Base-by-base conservation (phyloP, 805 yeast species). In the Pichia heedii region DNA sequence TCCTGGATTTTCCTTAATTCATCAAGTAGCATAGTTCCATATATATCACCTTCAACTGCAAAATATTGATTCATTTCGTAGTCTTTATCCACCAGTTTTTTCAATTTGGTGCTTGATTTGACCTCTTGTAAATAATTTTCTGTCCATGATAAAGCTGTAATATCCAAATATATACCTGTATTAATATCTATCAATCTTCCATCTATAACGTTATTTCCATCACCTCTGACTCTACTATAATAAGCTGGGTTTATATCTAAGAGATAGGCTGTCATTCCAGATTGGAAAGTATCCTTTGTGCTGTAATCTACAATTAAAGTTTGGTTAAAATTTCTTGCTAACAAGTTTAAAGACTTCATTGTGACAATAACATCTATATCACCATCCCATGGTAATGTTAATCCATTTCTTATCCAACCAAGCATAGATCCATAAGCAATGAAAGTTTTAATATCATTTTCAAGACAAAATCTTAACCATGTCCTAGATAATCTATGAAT, bases 351-450 rank as follows among this genome's bases (percentile, higher is more conserved):
- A 32, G 73, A 71, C 2, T 49, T 53, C 46, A 73, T 70, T 1
- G 82, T 72, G 54, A 78, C 61, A 52, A 77, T 81, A n/a, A 76
- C 80, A 60, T 79, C 84, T 29, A 75, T 60, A 52, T 78, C 83
- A 37, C 66, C 64, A 56, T 78, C 84, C 81, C 81, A 79, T 8
- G 80, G 79, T 49, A 79, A 63, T 5, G 67, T 61, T 46, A 74
- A 56, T 1, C 81, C 82, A 54, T 74, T 76, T 70, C 76, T 77
- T 50, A 73, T 71, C 74, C 79, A 79, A 8, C 81, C 79, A 22
- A 79, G 65, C 45, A 79, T 62, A 10, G 82, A 65, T 3, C 85
- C 85, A 57, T 78, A 82, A 5, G 80, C 75, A 30, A 79, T 66
- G 83, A 84, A 80, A 0, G 81, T 70, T 11, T 63, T 54, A 6